Base-by-base conservation (phyloP, 768 basidiomycete genomes). In the Lentinula sp. region DNA sequence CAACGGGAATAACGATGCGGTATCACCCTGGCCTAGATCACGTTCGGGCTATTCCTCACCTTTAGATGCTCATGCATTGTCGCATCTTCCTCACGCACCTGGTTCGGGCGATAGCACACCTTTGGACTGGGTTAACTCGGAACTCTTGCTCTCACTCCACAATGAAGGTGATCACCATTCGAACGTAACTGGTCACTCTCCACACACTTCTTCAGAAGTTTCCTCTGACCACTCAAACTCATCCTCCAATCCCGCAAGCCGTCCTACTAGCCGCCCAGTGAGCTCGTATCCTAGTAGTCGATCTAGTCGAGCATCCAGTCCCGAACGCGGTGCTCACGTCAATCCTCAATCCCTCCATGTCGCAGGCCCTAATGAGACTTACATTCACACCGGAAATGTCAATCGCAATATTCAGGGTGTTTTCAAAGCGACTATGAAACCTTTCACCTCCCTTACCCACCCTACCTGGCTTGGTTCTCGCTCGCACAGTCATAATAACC, bases 111-210 rank as follows among this genome's bases (percentile, higher is more conserved):
- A 73, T 46, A 73, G 73, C 59, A 75, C 80, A 0, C 80, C 84
- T 3, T 77, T 91, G 57, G 87, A 91, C 57, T 92, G 89, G 85
- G 84, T 93, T 60, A 92, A 94, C 71, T 89, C 89, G 5, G 94
- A 95, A 73, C 80, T 96, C 3, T 75, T 95, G 54, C 76, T 88
- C 15, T 88, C 57, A 5, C 75, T 89, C 32, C 37, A 31, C 13
- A 79, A 84, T 1, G 70, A 71, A 23, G 66, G 75, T 15, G 68
- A 70, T 1, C 72, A 72, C 2, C 71, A 65, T 62, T 34, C 50
- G 50, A 58, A 18, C 8, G 28, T 28, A 28, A 28, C 28, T 3
- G 48, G 51, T 13, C 45, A 37, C 16, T 32, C 46, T 35, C 31
- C n/a, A 46, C 32, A 62, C 13, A 11, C 58, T 48, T 57, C 64